Base-by-base conservation (phyloP, 495 filamentous ascomycete genomes). In the Tuber melanosporum region DNA sequence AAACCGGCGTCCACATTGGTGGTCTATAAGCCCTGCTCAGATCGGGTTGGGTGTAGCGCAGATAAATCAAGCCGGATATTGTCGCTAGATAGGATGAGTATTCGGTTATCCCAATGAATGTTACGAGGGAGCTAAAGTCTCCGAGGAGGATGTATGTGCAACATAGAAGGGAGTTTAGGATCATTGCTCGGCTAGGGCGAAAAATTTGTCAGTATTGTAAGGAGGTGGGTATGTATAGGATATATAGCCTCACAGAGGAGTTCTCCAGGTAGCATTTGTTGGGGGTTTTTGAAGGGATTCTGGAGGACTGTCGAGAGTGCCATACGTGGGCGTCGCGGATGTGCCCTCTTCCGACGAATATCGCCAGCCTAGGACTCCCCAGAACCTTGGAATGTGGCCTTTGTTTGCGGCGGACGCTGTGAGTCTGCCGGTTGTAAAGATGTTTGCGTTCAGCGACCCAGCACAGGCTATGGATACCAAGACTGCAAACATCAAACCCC, bases 401-500 rank as follows among this genome's bases (percentile, higher is more conserved):
- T 84, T 85, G 69, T 87, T 87, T 6, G 87, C 86, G 15, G 89
- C 89, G 6, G 89, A 87, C 0, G 89, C 87, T 0, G 87, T 85
- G 86, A 90, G 88, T 10, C 89, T 86, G 36, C 89, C 87, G 1
- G 86, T 86, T 19, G 89, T 87, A 79, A 90, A 89, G 0, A 86
- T 87, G 76, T 88, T 90, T 1, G 87, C 87, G n/a, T 88, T 85
- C 0, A 89, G 82, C 6, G 89, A 88, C 17, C 89, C 89, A 0
- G 86, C 86, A 3, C 87, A 85, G 4, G 88, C 87, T 1, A 89
- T 79, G 73, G 86, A 88, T 66, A 90, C 87, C 41, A 89, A 77
- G 2, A 86, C 73, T 22, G 88, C 87, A 1, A 87, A 85, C 0
- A 85, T 77, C 41, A 87, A 84, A 15, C 87, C 87, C 45, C 86